These are phyloP conservation scores for Flaveria trinervia DNA, from an alignment of 129 eudicot species.

Conservation along the genomic window DNA sequence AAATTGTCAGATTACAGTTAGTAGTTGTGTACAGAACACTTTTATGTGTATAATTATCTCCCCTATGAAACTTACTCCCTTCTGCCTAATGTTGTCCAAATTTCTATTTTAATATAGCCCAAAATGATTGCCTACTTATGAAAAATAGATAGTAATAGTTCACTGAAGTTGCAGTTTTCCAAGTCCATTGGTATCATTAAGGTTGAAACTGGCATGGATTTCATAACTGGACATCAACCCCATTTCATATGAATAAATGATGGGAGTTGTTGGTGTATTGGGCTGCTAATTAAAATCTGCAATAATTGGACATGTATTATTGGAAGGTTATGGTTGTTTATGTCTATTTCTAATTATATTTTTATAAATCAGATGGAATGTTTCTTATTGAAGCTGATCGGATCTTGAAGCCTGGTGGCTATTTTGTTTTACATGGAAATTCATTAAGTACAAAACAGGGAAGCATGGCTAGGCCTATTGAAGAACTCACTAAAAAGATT, in stretches of 20 bases:
- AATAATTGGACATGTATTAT: neutral
- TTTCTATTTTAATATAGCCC: neutral
- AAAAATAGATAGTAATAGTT: neutral
- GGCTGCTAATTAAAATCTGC: neutral
- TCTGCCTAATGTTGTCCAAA: neutral
- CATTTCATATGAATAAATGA: neutral
- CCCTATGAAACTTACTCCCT: neutral
- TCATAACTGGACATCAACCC: neutral
- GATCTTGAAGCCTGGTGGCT: constrained; percentile 91
- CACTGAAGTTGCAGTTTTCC: neutral
- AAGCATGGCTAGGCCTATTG: constrained; percentile 61
- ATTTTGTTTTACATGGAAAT: constrained; percentile 77
- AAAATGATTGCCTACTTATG: neutral
- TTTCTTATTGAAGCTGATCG: constrained; percentile 90
- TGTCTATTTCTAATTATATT: constrained; percentile 24
- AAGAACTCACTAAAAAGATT: constrained; percentile 61
- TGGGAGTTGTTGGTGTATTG: neutral
- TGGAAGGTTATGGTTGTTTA: neutral
- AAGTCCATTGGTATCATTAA: neutral
- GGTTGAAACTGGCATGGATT: neutral
- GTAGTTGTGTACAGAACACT: neutral
- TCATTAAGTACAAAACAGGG: constrained; percentile 54
- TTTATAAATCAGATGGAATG: constrained; percentile 63
- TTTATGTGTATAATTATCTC: neutral
- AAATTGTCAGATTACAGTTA: neutral